These are phyloP conservation scores for Tubosaeta sp. DNA, from an alignment of 768 basidiomycete species.

Conservation along the genomic window DNA sequence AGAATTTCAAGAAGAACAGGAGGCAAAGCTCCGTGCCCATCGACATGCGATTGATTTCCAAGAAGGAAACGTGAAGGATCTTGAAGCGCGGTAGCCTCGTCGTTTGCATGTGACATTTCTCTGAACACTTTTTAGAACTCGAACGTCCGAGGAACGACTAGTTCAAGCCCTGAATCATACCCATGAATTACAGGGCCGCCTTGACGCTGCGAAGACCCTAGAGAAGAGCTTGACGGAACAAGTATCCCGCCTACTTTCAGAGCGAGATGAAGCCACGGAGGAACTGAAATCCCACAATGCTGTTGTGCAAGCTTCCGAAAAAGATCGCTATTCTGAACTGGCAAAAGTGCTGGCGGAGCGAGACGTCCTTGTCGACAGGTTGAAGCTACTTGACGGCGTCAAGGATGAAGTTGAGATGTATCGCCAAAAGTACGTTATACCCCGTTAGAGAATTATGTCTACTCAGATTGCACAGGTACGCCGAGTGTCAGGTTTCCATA, in stretches of 20 bases:
- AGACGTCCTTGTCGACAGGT: slow-evolving; percentile 18
- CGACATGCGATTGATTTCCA: slow-evolving; percentile 30
- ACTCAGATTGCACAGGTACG: slow-evolving; percentile 12
- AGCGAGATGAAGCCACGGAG: slow-evolving; percentile 20
- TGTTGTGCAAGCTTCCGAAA: slow-evolving; percentile 18
- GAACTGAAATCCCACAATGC: slow-evolving; percentile 11
- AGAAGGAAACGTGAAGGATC: slow-evolving; percentile 22
- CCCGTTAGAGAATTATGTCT: background rate
- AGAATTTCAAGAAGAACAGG: slow-evolving; percentile 21
- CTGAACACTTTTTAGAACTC: slow-evolving; percentile 16
- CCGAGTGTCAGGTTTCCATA: slow-evolving; percentile 17
- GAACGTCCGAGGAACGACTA: slow-evolving; percentile 18
- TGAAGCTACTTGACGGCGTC: slow-evolving; percentile 13
- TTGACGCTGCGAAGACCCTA: slow-evolving; percentile 19
- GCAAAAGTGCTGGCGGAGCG: slow-evolving; percentile 17
- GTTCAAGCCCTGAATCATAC: slow-evolving; percentile 15
- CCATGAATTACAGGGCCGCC: slow-evolving; percentile 27
- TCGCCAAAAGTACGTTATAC: slow-evolving; percentile 24
- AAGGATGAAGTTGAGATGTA: slow-evolving; percentile 17
- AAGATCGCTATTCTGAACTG: slow-evolving; percentile 12
- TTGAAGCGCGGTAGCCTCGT: slow-evolving; percentile 24
- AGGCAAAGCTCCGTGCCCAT: slow-evolving; percentile 25
- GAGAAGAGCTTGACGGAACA: slow-evolving; percentile 26
- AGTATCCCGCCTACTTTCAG: slow-evolving; percentile 22
- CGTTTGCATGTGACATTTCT: background rate